Evolutionary conservation across 768 basidiomycete species (phyloP).

Genomic region (Strobilomyces echinocephalus): DNA sequence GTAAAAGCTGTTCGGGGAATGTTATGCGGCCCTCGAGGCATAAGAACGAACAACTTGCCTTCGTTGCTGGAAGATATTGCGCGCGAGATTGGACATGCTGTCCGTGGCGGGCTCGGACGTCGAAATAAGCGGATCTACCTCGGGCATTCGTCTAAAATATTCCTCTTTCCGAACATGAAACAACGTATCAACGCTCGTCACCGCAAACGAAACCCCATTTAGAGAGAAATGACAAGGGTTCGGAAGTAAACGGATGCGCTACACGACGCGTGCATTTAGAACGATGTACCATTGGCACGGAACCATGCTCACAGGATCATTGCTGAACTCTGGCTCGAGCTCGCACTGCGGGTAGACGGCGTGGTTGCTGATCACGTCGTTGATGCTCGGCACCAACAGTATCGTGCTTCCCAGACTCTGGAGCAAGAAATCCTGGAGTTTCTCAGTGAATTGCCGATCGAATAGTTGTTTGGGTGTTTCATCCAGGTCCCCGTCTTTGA

Average conservation of each 20-base stretch:
- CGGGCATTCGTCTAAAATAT: slow-evolving; percentile 61
- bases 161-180: slow-evolving; percentile 90
- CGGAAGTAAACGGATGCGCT: slow-evolving; percentile 78
- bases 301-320: slow-evolving; percentile 47
- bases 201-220: slow-evolving; percentile 76
- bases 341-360: slow-evolving; percentile 82
- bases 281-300: not conserved
- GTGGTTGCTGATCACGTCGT: slow-evolving; percentile 77
- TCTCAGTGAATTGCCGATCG: slow-evolving; percentile 52
- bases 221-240: slow-evolving; percentile 86
- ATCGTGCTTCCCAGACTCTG: slow-evolving; percentile 63
- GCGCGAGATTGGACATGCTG: slow-evolving; percentile 69
- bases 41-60: slow-evolving; percentile 44
- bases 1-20: slow-evolving; percentile 64
- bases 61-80: slow-evolving; percentile 82
- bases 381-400: slow-evolving; percentile 77
- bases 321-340: slow-evolving; percentile 38
- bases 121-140: slow-evolving; percentile 45
- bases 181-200: slow-evolving; percentile 80
- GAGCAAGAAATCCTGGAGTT: slow-evolving; percentile 53
- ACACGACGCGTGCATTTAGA: not conserved
- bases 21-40: not conserved
- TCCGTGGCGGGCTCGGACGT: slow-evolving; percentile 54
- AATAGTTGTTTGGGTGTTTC: slow-evolving; percentile 65
- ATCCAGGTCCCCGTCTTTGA: slow-evolving; percentile 73